Evolutionary conservation across 23 red algal genomes (phyloP).

Genomic region (Chondrus crispus): DNA sequence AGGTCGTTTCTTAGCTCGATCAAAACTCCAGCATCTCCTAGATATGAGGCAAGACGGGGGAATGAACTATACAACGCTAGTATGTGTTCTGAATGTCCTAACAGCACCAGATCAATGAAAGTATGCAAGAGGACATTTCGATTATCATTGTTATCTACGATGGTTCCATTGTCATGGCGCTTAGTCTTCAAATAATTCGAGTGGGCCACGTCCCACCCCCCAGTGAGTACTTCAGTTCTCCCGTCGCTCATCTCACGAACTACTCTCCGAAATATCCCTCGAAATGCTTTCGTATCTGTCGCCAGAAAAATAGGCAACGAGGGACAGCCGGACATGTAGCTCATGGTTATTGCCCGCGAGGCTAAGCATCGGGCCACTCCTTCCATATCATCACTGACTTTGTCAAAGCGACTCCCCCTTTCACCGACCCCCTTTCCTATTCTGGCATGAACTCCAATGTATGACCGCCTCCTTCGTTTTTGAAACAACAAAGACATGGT

Average conservation of each 20-base stretch:
- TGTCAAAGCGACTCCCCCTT: neutral
- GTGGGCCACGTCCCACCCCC: neutral
- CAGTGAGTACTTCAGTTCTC: neutral
- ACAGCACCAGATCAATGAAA: conserved; percentile 4
- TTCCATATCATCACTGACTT: neutral
- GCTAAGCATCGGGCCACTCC: conserved; percentile 1
- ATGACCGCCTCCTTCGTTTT: neutral
- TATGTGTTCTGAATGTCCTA: conserved; percentile 37
- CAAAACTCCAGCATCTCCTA: conserved; percentile 18
- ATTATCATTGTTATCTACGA: no score
- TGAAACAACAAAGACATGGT: neutral
- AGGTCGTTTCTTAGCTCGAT: conserved; percentile 26
- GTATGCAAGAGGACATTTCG: neutral
- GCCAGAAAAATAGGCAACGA: conserved; percentile 21
- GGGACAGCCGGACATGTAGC: neutral
- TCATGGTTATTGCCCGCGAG: conserved; percentile 1
- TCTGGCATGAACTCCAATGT: conserved; percentile 30
- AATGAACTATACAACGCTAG: conserved; percentile 34
- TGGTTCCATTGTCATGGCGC: no score
- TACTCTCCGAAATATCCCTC: neutral
- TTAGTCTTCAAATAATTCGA: neutral
- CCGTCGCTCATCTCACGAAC: conserved; percentile 15
- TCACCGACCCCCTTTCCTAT: conserved; percentile 24
- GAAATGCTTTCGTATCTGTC: conserved; percentile 21
- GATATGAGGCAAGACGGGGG: neutral